Evolutionary conservation across 768 basidiomycete genomes (phyloP).

Genomic region (Podaxis pistillaris): DNA sequence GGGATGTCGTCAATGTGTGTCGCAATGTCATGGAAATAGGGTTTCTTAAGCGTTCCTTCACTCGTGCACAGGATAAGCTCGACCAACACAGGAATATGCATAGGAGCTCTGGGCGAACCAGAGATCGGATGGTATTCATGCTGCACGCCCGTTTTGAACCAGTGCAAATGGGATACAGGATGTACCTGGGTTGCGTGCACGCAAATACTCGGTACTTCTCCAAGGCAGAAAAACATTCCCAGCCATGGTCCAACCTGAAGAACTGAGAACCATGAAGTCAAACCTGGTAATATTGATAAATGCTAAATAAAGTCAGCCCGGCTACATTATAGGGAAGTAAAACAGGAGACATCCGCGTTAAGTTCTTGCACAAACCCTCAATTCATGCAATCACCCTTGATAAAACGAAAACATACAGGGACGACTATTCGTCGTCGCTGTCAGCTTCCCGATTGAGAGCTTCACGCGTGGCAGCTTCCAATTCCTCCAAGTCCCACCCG

Average conservation of each 20-base stretch:
- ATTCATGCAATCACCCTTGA: background rate
- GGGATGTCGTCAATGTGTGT: background rate
- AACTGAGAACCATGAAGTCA: background rate
- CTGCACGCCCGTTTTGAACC: background rate
- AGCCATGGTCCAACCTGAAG: background rate
- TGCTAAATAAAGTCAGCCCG: too few species aligned
- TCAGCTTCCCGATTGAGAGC: conserved; percentile 44
- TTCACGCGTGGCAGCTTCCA: conserved; percentile 56
- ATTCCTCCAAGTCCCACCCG: conserved; percentile 68
- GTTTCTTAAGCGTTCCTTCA: background rate
- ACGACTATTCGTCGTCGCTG: conserved; percentile 63
- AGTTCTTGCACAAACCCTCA: background rate
- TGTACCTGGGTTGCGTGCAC: background rate
- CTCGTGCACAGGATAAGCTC: background rate
- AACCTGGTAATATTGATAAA: too few species aligned
- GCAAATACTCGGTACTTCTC: background rate
- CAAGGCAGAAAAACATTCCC: background rate
- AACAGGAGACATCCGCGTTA: background rate
- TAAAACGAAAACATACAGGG: background rate
- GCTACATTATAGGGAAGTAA: background rate
- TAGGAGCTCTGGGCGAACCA: background rate
- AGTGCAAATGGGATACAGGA: background rate
- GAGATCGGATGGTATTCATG: background rate
- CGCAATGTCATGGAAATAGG: too few species aligned
- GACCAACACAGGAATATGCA: background rate